Percentiles rank a stretch among this genome's conserved stretches.
Evolutionary conservation across 139 green algal genomes (phyloP).

Genomic region (Closterium sp.): DNA sequence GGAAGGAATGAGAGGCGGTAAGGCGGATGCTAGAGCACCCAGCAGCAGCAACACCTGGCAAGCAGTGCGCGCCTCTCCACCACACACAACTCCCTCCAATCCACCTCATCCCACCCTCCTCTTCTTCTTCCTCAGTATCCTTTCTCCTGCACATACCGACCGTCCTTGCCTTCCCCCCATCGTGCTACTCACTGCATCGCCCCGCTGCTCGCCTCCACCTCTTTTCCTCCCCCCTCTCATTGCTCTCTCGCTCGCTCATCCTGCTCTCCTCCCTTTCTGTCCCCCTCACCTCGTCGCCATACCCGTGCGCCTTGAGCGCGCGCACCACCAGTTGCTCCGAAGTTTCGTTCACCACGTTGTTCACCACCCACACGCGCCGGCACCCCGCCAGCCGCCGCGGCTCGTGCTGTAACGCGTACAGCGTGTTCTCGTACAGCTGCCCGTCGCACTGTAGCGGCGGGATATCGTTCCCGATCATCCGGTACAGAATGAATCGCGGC

Average conservation of each 20-base stretch:
- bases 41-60: background rate
- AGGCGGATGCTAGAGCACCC: background rate
- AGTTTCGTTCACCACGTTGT: conserved; percentile 31
- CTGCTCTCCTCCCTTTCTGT: too few relatives aligned
- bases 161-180: too few relatives aligned
- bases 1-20: background rate
- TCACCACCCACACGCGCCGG: conserved; percentile 21
- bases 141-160: too few relatives aligned
- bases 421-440: conserved; percentile 30
- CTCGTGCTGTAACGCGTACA: conserved; percentile 26
- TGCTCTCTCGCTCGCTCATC: background rate
- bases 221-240: background rate
- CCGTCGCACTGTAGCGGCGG: conserved; percentile 21
- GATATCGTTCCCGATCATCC: conserved; percentile 36
- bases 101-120: too few relatives aligned
- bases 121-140: too few relatives aligned
- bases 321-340: conserved; percentile 6
- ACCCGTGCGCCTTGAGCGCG: background rate
- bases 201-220: background rate
- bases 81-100: too few relatives aligned
- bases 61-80: background rate
- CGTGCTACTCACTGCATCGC: too few relatives aligned
- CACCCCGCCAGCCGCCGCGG: background rate
- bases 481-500: conserved; percentile 14
- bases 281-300: background rate